These are phyloP conservation scores for Ceratocystis cacaofunesta DNA, from an alignment of 2,329 filamentous ascomycete species.

Conservation along the genomic window DNA sequence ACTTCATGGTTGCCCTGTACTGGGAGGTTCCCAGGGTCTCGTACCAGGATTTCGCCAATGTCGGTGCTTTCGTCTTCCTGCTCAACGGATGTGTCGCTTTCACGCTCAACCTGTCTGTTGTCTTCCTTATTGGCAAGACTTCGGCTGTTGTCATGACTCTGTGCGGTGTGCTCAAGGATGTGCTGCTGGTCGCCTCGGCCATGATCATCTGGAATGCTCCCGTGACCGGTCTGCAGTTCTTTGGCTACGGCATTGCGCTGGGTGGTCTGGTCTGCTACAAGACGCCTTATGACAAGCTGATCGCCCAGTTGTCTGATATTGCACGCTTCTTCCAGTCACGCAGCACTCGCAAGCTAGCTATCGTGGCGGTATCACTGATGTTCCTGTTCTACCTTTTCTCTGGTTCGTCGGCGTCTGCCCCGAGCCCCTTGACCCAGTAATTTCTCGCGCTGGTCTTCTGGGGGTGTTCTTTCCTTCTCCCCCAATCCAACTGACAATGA, in stretches of 20 bases:
- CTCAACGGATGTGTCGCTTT: conserved; percentile 67
- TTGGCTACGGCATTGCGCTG: conserved; percentile 70
- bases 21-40: conserved; percentile 58
- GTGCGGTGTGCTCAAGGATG: conserved; percentile 77
- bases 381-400: conserved; percentile 13
- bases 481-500: not conserved
- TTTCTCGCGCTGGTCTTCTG: not conserved
- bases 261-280: conserved; percentile 68
- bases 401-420: not conserved
- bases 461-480: not conserved
- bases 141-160: conserved; percentile 75
- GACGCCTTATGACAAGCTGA: conserved; percentile 59
- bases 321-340: conserved; percentile 33
- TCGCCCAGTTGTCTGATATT: conserved; percentile 52
- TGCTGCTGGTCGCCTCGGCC: conserved; percentile 63
- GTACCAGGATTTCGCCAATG: conserved; percentile 55
- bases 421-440: not conserved
- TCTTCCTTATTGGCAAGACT: conserved; percentile 78
- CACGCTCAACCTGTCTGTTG: conserved; percentile 69
- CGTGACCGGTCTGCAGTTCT: conserved; percentile 61
- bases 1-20: conserved; percentile 56
- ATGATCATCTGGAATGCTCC: conserved; percentile 71
- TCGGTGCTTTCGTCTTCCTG: conserved; percentile 58
- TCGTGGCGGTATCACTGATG: not conserved
- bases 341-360: conserved; percentile 12